Evolutionary conservation across 2,329 filamentous ascomycete species (phyloP), one percentile per base, ranked within the genome.

Genomic region (Didymella glomerata): DNA sequence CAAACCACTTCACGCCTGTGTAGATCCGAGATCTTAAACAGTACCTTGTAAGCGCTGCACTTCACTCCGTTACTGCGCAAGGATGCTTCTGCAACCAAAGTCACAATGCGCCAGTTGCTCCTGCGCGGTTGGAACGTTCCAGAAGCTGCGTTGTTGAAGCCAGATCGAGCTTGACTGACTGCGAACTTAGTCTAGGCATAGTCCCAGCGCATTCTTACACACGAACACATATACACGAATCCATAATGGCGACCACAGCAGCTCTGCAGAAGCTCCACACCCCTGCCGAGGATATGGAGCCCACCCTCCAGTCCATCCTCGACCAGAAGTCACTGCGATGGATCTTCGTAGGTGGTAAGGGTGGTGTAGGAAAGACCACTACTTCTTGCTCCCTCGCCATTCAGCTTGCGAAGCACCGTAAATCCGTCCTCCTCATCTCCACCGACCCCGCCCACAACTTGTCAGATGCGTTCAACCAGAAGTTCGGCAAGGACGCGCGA

Each of bases 281-380:
- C 28, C 57, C 57, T 34, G 46, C 56, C 27, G 90, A 90, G 76
- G 83, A 87, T 70, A 88, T 98, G 82, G 93, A 96, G 82, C 93
- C 95, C 47, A 92, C 91, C 51, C 91, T 99, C 73, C 91, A 97
- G 82, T 91, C 91, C 65, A 93, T 99, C 75, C 88, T 99, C 72
- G 92, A 96, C 83, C 95, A 99, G 80, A 92, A 93, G 79, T 90
- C 91, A 32, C 88, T 99, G 55, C 92, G 95, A 77, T 99, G 95
- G 95, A 96, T 99, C 80, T 99, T 99, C 74, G 95, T 99, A 61
- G 95, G 95, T 73, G 95, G 95, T 68, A 99, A 99, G 82, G 95
- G 95, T 74, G 95, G 95, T 77, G 95, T 99, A 45, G 95, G 95
- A 78, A 99, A 99, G 84, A 99, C 95, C 27, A 99, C 95, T n/a